These are phyloP conservation scores for Microascus cirrosus DNA, from an alignment of 2,329 filamentous ascomycete species.

Conservation along the genomic window DNA sequence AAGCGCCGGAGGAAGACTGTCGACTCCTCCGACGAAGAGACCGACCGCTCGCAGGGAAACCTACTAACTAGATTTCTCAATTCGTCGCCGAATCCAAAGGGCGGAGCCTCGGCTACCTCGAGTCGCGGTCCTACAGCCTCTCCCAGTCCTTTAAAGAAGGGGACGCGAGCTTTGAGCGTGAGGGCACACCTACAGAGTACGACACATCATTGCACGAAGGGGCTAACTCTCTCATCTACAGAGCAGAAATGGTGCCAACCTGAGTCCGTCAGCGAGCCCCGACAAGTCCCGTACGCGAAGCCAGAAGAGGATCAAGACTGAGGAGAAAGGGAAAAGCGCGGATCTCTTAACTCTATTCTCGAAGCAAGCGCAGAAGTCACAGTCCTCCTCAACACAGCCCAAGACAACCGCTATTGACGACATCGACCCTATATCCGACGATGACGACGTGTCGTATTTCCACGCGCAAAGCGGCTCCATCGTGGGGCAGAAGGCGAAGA, in stretches of 20 bases:
- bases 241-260: constrained; percentile 9
- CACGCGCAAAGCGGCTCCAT: constrained; percentile 40
- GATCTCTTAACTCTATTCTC: constrained; percentile 51
- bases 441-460: constrained; percentile 42
- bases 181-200: background rate
- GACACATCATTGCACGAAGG: background rate
- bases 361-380: constrained; percentile 43
- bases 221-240: background rate
- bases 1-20: constrained; percentile 49
- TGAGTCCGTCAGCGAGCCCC: constrained; percentile 33
- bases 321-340: constrained; percentile 41
- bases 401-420: constrained; percentile 28
- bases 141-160: constrained; percentile 27
- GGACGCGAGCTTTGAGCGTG: background rate
- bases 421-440: constrained; percentile 48
- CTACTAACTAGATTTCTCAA: constrained; percentile 42
- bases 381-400: constrained; percentile 8
- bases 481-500: constrained; percentile 44
- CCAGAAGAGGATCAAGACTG: constrained; percentile 29
- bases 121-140: constrained; percentile 20
- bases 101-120: constrained; percentile 14
- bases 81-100: constrained; percentile 35
- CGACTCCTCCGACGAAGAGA: constrained; percentile 35
- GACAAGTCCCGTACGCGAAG: constrained; percentile 24
- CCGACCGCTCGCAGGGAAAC: constrained; percentile 26